Evolutionary conservation across 352 stramenopile species (phyloP).

Genomic region (Plasmopara halstedii): DNA sequence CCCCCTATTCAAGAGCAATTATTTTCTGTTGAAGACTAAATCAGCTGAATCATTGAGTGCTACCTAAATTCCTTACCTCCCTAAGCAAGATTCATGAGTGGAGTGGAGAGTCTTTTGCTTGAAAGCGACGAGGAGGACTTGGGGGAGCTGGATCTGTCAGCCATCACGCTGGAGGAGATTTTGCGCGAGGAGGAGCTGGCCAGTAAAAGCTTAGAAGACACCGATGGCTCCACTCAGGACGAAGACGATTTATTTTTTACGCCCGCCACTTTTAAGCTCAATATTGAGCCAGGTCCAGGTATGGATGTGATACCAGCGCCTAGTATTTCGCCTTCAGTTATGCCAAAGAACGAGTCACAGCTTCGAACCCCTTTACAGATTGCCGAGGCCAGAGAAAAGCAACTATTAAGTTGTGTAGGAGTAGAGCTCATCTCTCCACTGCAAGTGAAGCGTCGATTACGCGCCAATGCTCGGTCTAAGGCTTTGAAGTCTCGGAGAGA

Average conservation of each 20-base stretch:
- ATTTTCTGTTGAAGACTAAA: too few species aligned
- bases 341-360: conserved; percentile 17
- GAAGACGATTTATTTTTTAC: conserved; percentile 67
- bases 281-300: conserved; percentile 49
- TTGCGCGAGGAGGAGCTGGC: conserved; percentile 59
- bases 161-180: conserved; percentile 70
- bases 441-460: conserved; percentile 73
- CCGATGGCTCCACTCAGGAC: conserved; percentile 12
- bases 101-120: conserved; percentile 48
- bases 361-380: conserved; percentile 68
- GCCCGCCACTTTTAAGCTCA: conserved; percentile 56
- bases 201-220: conserved; percentile 19
- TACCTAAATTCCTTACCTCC: too few species aligned
- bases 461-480: conserved; percentile 53
- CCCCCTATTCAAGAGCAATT: too few species aligned
- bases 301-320: conserved; percentile 48
- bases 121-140: conserved; percentile 69
- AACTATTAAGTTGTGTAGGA: conserved; percentile 74
- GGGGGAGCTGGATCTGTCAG: conserved; percentile 48
- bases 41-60: too few species aligned
- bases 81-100: too few species aligned
- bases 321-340: conserved; percentile 3
- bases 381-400: conserved; percentile 67
- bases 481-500: conserved; percentile 34
- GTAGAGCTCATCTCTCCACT: conserved; percentile 77